A percentile compares a stretch with the other conserved stretches of the same genome.
Conservation (phyloP, 2,329 filamentous ascomycete species). For the Alternaria sp. region DNA sequence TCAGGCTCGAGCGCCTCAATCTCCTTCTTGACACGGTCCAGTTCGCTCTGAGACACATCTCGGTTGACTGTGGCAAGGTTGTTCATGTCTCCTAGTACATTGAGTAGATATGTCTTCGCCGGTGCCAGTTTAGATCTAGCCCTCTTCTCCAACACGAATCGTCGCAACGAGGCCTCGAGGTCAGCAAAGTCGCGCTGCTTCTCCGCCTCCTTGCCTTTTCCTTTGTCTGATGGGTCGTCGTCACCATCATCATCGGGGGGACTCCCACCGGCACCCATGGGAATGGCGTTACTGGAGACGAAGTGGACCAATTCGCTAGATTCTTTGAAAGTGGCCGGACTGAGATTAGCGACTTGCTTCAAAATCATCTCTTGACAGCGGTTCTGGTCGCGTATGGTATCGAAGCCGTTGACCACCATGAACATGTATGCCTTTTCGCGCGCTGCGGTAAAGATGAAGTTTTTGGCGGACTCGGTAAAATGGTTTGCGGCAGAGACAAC, state of each 20-base stretch:
- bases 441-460: slow-evolving; percentile 95
- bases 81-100: slow-evolving; percentile 87
- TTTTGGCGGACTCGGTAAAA: slow-evolving; percentile 96
- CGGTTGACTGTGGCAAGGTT: slow-evolving; percentile 85
- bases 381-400: slow-evolving; percentile 90
- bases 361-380: slow-evolving; percentile 92
- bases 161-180: slow-evolving; percentile 84
- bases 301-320: slow-evolving; percentile 94
- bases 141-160: slow-evolving; percentile 95
- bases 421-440: slow-evolving; percentile 99
- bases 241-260: slow-evolving; percentile 51
- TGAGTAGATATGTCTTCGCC: slow-evolving; percentile 92
- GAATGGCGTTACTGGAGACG: slow-evolving; percentile 95
- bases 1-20: slow-evolving; percentile 83
- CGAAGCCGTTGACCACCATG: slow-evolving; percentile 97
- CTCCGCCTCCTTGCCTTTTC: slow-evolving; percentile 77
- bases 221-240: slow-evolving; percentile 57
- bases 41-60: slow-evolving; percentile 83
- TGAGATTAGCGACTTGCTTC: slow-evolving; percentile 86
- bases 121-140: slow-evolving; percentile 94
- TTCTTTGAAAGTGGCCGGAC: slow-evolving; percentile 91
- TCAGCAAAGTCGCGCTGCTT: slow-evolving; percentile 89
- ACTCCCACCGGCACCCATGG: slow-evolving; percentile 62
- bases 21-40: slow-evolving; percentile 82
- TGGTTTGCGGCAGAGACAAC: slow-evolving; percentile 98